phyloP scores from a whole-genome alignment of 2,329 filamentous ascomycete genomes.

The Thermothelomyces thermophilus region DNA sequence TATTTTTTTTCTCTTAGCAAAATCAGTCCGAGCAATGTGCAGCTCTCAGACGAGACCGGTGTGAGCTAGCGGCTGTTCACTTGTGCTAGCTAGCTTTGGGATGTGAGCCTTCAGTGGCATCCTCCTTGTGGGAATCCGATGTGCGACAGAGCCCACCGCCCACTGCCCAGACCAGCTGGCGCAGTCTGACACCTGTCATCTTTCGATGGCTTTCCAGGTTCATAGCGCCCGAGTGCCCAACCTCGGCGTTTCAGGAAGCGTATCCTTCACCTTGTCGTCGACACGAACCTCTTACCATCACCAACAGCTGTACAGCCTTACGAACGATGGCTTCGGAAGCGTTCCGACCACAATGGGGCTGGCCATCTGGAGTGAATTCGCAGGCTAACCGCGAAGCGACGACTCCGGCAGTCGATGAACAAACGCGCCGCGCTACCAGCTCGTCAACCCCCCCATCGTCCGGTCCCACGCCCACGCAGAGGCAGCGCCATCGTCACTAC shows the following conservation, averaged over 20 bases:
- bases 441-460: slow-evolving; percentile 3
- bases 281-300: background rate
- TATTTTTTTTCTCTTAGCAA: slow-evolving; percentile 3
- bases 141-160: background rate
- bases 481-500: slow-evolving; percentile 45
- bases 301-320: background rate
- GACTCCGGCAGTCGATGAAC: slow-evolving; percentile 3
- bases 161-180: slow-evolving; percentile 16
- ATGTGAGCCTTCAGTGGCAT: background rate
- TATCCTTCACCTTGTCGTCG: background rate
- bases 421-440: slow-evolving; percentile 3
- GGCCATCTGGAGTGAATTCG: slow-evolving; percentile 16
- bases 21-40: background rate
- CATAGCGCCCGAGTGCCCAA: background rate
- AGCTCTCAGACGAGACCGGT: too few relatives aligned
- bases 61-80: too few relatives aligned
- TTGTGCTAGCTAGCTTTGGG: too few relatives aligned
- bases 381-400: background rate
- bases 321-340: slow-evolving; percentile 18
- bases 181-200: slow-evolving; percentile 17
- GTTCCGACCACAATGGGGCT: slow-evolving; percentile 17
- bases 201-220: slow-evolving; percentile 10
- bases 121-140: background rate
- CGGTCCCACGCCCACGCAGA: slow-evolving; percentile 20
- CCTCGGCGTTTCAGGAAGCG: background rate